Evolutionary conservation across 192 early-diverging fungal genomes (phyloP).

Genomic region (Coemansia aciculifera): DNA sequence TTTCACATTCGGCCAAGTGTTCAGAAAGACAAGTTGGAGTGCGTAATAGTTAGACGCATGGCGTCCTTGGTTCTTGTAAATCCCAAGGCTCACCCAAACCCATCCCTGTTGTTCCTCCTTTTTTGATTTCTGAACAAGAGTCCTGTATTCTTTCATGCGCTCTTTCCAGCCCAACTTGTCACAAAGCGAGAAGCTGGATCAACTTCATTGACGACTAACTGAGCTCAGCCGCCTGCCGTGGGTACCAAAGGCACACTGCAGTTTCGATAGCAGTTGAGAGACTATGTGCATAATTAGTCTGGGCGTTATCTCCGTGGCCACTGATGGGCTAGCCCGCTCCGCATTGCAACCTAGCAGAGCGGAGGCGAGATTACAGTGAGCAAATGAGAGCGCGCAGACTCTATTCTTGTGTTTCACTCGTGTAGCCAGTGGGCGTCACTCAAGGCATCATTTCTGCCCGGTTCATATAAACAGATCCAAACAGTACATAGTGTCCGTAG

Average conservation of each 20-base stretch:
- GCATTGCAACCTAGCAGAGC: background rate
- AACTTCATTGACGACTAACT: background rate
- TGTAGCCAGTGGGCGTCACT: background rate
- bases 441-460: background rate
- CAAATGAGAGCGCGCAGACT: background rate
- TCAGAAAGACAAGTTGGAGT: background rate
- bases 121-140: background rate
- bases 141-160: conserved; percentile 2
- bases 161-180: background rate
- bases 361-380: background rate
- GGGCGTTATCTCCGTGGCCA: background rate
- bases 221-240: background rate
- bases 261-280: background rate
- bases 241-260: background rate
- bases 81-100: background rate
- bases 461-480: background rate
- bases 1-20: background rate
- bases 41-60: conserved; percentile 7
- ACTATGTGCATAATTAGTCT: background rate
- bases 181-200: background rate
- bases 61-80: background rate
- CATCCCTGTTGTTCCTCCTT: background rate
- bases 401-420: background rate
- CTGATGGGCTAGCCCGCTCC: conserved; percentile 9
- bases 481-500: background rate